These are phyloP conservation scores for Arthroderma sp. DNA, from an alignment of 2,329 filamentous ascomycete species.

Conservation along the genomic window DNA sequence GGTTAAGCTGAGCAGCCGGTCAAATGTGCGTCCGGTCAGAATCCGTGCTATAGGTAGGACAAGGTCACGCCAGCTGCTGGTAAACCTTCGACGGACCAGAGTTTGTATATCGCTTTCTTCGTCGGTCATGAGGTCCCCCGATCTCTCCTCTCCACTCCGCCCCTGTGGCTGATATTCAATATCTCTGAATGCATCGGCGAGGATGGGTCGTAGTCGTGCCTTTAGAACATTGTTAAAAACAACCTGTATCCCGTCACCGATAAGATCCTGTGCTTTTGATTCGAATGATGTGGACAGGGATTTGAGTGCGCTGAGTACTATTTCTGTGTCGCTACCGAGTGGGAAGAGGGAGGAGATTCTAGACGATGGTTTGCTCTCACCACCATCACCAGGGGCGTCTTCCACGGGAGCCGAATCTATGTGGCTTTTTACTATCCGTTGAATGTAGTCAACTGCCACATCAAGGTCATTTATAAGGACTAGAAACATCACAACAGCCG, in stretches of 20 bases:
- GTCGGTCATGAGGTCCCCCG: constrained; percentile 21
- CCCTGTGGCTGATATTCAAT: constrained; percentile 66
- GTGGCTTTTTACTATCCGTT: constrained; percentile 64
- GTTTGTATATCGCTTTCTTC: constrained; percentile 37
- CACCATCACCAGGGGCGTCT: constrained; percentile 22
- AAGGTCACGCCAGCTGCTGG: constrained; percentile 70
- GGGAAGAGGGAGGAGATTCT: constrained; percentile 57
- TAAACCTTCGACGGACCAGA: constrained; percentile 65
- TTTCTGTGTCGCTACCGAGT: constrained; percentile 59
- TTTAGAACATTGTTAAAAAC: constrained; percentile 82
- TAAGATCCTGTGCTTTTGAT: constrained; percentile 64
- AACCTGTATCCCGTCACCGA: constrained; percentile 71
- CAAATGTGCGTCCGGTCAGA: constrained; percentile 64
- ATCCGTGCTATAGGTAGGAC: constrained; percentile 75
- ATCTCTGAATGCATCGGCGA: constrained; percentile 83
- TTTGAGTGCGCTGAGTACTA: constrained; percentile 55
- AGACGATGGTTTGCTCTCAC: constrained; percentile 17
- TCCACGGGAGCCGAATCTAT: constrained; percentile 33
- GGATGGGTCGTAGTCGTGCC: constrained; percentile 66
- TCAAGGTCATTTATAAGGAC: constrained; percentile 94
- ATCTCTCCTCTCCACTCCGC: constrained; percentile 34
- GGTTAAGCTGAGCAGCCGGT: constrained; percentile 60
- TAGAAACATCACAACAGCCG: constrained; percentile 77
- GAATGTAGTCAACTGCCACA: constrained; percentile 78
- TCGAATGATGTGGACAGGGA: constrained; percentile 60